Evolutionary conservation across 257 asterid species (phyloP), one percentile per base, ranked within the genome.

Genomic region (Solanum megistacrolobum): DNA sequence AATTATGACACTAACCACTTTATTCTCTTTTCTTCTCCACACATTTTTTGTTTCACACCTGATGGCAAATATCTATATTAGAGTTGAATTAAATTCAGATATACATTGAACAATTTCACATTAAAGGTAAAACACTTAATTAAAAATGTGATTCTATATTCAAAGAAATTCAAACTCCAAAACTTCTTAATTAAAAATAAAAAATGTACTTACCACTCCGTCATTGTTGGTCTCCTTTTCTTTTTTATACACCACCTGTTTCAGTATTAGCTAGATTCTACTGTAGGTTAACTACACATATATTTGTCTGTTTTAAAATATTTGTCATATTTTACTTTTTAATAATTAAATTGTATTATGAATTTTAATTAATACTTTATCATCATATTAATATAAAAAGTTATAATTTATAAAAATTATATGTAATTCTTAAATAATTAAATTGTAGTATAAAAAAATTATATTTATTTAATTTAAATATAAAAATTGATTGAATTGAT

Each of bases 91-190:
- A 48, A 48, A 48, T 48, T 48, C 0, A 48, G 0, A 48, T 48
- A 0, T 1, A 35, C 7, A 0, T 14, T 2, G 8, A 14, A 48
- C 0, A 5, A 1, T 48, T 14, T 1, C 21, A 48, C 1, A 48
- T 14, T 48, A 48, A 0, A 48, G 1, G 2, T 14, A 48, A 43
- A 48, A 13, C 8, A 48, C 21, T 48, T 34, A 4, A 32, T 32
- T 32, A 34, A 4, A 34, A 46, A 13, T 2, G 23, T 5, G 1
- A 48, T 48, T 48, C 3, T 12, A 2, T 4, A 46, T 46, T 46
- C 55, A 46, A 12, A 46, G 18, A 46, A 48, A 48, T 48, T 0
- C 1, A 48, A 48, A 48, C 23, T 48, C 9, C 21, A 52, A 52
- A 52, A 5, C 1, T 1, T 52, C 0, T 16, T 6, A 6, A 0